A percentile compares a stretch with the other conserved stretches of the same genome.
Conservation (phyloP, 768 basidiomycete species). For the Tulasnella sp. region DNA sequence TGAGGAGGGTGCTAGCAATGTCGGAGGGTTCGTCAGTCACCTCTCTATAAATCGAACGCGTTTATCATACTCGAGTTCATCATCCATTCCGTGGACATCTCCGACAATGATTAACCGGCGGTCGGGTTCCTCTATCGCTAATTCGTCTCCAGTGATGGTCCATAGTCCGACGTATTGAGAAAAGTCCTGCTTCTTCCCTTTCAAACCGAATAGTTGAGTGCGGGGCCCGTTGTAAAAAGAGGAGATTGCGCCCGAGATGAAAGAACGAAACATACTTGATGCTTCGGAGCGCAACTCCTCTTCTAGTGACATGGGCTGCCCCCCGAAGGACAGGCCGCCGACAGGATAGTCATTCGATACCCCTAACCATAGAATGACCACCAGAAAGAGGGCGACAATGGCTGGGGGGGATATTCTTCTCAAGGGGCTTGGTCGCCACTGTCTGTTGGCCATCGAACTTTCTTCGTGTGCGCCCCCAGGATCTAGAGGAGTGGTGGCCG, state of each 20-base stretch:
- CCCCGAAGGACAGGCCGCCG: neutral
- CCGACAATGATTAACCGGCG: constrained; percentile 71
- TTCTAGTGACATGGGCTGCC: neutral
- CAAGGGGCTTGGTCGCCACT: neutral
- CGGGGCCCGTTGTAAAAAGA: neutral
- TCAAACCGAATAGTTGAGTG: constrained; percentile 1
- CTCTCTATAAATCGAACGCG: neutral
- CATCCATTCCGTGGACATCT: constrained; percentile 82
- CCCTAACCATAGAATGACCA: constrained; percentile 18
- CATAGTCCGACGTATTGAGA: constrained; percentile 37
- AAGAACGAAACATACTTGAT: neutral
- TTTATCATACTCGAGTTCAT: constrained; percentile 57
- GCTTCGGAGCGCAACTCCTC: neutral
- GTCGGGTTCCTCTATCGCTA: constrained; percentile 32
- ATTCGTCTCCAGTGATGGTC: constrained; percentile 34
- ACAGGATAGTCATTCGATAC: constrained; percentile 15
- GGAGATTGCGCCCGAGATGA: neutral
- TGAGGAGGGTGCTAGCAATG: constrained; percentile 56
- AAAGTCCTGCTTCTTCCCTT: constrained; percentile 34
- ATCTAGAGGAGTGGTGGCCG: neutral
- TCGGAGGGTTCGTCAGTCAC: constrained; percentile 25
- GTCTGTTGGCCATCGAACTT: neutral
- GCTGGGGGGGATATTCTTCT: neutral
- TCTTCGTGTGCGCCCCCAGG: neutral
- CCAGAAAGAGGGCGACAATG: constrained; percentile 22